A percentile compares a stretch with the other conserved stretches of the same genome.
Evolutionary conservation across 129 eudicot species (phyloP).

Genomic region (Saposhnikovia divaricata): DNA sequence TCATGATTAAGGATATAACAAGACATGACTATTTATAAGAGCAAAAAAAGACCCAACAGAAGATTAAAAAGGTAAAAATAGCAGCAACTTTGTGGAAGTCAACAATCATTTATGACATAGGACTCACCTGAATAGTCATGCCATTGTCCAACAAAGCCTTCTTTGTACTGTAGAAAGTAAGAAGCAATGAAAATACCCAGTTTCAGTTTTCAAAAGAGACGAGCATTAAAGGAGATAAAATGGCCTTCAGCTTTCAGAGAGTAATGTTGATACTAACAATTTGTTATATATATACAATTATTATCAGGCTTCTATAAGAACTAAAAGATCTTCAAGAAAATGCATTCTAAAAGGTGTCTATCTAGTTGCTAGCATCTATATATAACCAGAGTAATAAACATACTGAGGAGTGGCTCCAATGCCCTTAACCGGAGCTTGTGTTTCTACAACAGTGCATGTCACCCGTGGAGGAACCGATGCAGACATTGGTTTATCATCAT

Average conservation of each 20-base stretch:
- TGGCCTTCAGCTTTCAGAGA: not conserved
- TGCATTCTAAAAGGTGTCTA: not conserved
- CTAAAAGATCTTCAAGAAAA: not conserved
- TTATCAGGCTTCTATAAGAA: not conserved
- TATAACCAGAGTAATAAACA: conserved; percentile 14
- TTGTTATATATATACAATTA: not conserved
- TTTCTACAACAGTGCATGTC: conserved; percentile 83
- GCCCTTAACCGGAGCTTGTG: conserved; percentile 58
- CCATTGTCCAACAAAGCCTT: conserved; percentile 87
- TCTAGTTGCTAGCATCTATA: not conserved
- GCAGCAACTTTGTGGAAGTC: not conserved
- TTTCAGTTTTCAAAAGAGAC: not conserved
- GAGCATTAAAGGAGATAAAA: not conserved
- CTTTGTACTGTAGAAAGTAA: conserved; percentile 51
- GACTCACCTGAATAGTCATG: conserved; percentile 63
- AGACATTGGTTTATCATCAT: conserved; percentile 69
- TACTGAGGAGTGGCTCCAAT: conserved; percentile 88
- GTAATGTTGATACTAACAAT: not conserved
- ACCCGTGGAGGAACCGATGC: conserved; percentile 84
- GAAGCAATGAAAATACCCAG: not conserved
- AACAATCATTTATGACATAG: not conserved
- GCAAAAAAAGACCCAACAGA: not conserved
- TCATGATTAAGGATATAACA: not conserved
- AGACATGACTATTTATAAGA: not conserved
- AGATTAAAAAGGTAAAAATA: not conserved